A percentile compares a stretch with the other conserved stretches of the same genome.
These are phyloP conservation scores for Neurospora sp. DNA, from an alignment of 495 filamentous ascomycete species.

Conservation along the genomic window DNA sequence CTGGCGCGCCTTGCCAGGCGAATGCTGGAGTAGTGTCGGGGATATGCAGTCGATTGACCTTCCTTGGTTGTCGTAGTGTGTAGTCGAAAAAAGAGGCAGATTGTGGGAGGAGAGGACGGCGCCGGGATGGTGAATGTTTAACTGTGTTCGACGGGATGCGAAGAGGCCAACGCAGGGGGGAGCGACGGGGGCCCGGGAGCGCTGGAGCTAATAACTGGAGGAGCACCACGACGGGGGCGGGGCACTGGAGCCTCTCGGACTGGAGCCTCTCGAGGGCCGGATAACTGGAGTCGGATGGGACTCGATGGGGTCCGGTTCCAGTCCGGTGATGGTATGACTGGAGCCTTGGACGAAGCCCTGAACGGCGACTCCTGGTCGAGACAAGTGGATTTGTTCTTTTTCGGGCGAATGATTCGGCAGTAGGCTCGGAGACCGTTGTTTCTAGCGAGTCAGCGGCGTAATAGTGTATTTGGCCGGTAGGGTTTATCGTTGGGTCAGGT, in stretches of 20 bases:
- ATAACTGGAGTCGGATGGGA: neutral
- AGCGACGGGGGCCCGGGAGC: neutral
- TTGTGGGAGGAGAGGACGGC: neutral
- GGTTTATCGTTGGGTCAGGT: neutral
- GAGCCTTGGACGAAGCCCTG: neutral
- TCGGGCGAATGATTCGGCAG: neutral
- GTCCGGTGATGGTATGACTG: neutral
- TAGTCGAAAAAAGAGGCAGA: neutral
- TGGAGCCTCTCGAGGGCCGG: neutral
- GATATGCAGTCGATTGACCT: neutral
- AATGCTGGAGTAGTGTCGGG: neutral
- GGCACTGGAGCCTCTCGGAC: neutral
- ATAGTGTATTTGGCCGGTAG: neutral
- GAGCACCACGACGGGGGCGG: neutral
- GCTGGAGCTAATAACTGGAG: neutral
- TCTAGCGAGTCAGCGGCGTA: neutral
- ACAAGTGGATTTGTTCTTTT: neutral
- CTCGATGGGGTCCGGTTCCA: neutral
- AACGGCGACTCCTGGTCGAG: neutral
- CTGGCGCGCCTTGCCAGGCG: neutral
- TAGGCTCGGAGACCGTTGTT: neutral
- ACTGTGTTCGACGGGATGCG: neutral
- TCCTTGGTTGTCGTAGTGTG: neutral
- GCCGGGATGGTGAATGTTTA: neutral
- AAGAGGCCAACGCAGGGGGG: neutral